Evolutionary conservation across 2,329 filamentous ascomycete genomes (phyloP), one percentile per base, ranked within the genome.

Genomic region (Aspergillus fumigatus): DNA sequence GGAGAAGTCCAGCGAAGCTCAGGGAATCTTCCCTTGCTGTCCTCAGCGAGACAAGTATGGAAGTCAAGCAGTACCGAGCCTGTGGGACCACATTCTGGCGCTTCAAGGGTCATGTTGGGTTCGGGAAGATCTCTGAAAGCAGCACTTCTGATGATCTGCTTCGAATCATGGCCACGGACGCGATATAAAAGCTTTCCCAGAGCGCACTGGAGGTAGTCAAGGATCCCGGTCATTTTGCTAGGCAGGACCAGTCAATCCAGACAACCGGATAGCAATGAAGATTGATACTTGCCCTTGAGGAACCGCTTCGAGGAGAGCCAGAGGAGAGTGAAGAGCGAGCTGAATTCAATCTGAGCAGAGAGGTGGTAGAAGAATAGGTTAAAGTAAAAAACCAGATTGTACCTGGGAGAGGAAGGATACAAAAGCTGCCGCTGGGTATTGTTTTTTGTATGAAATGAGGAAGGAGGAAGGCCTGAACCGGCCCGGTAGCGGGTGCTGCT

Each of bases 111-210:
- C 57, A 70, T 70, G 29, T 65, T 69, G 0, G 67, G 58, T 10
- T 62, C 50, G 3, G 62, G 56, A 1, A 65, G 27, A 23, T 64
- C 54, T 19, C 60, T 60, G 57, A 70, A 69, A 1, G 67, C 67
- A 11, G 47, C 48, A 25, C 57, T 58, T 7, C 61, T 52, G 27
- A 63, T 62, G 41, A 70, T 62, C 41, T 66, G 62, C 4, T 57
- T 55, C 4, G 59, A 61, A 38, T 70, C 67, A 57, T 70, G 66
- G 27, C 57, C 62, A 17, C 68, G 64, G 7, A 70, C 54, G n/a
- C 53, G 54, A 51, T 67, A 68, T 1, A 70, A 47, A 2, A 65
- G 21, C 21, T 58, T 57, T 25, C 65, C 64, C 2, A 68, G 48
- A 19, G 50, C 53, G 26, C 60, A 68, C 49, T 62, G 60, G 1